Evolutionary conservation across 2,329 filamentous ascomycete species (phyloP).

Genomic region (Aureobasidium melanogenum): DNA sequence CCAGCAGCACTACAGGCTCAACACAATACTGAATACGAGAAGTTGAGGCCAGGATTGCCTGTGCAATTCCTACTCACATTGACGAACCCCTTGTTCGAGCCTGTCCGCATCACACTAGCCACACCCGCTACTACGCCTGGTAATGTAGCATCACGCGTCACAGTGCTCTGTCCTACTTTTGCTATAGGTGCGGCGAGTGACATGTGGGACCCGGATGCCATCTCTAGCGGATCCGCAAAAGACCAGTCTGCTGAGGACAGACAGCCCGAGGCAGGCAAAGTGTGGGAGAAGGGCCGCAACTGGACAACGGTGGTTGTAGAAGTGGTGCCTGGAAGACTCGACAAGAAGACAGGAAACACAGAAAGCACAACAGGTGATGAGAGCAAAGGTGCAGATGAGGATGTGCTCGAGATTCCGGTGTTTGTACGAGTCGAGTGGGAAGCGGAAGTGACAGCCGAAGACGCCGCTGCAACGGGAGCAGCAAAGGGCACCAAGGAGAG

Average conservation of each 20-base stretch:
- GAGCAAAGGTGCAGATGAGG: constrained; percentile 45
- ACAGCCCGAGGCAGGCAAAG: constrained; percentile 77
- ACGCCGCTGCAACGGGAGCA: constrained; percentile 29
- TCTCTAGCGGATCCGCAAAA: constrained; percentile 23
- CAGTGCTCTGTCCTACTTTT: constrained; percentile 88
- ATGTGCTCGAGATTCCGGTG: constrained; percentile 80
- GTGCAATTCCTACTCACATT: constrained; percentile 82
- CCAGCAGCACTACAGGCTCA: constrained; percentile 17
- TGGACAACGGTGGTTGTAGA: constrained; percentile 94
- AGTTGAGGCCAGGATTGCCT: constrained; percentile 37
- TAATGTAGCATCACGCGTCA: constrained; percentile 68
- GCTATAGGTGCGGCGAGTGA: constrained; percentile 92
- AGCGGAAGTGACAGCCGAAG: constrained; percentile 53
- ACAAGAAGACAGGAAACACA: neutral
- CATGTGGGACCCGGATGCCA: constrained; percentile 58
- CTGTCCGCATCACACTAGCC: constrained; percentile 76
- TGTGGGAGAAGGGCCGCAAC: constrained; percentile 91
- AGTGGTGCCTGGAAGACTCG: constrained; percentile 55
- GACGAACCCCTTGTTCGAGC: constrained; percentile 89
- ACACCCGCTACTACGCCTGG: constrained; percentile 74
- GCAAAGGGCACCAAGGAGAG: constrained; percentile 60
- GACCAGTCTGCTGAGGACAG: constrained; percentile 37
- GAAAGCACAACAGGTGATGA: constrained; percentile 18
- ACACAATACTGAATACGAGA: constrained; percentile 21
- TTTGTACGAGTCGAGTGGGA: constrained; percentile 93